Base-by-base conservation (phyloP, 2,329 filamentous ascomycete species). In the Dendrostoma leiphaemia region DNA sequence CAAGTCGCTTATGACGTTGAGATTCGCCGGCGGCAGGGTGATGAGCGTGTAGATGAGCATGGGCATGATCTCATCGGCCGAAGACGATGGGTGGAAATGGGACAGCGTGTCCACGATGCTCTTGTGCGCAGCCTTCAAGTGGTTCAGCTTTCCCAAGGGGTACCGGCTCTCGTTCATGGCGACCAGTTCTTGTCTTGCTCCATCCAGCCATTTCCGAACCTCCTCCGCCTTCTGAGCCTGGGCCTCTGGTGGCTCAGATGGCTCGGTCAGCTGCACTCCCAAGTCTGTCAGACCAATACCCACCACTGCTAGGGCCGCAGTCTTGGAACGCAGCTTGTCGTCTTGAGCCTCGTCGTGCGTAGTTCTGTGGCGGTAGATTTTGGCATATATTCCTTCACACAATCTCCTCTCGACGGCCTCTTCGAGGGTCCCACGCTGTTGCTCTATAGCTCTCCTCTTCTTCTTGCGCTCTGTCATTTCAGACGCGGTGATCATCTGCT, bases 41-140 rank as follows among this genome's bases (percentile, higher is more conserved):
- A 99, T 95, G 57, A 99, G 81, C 0, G 91, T 90, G 73, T 96
- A 99, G 58, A 99, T 99, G 59, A 99, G 80, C 70, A 96, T 96
- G 1, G 94, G 94, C 69, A 99, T 85, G 51, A 99, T 95, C 71
- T 97, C 94, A 67, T 99, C 94, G 3, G 94, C 94, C 1, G 94
- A 97, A 1, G 94, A 96, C 1, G 92, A 85, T 17, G 82, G 83
- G 58, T 85, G 83, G 56, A 86, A 85, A 62, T 84, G 78, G 4
- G 83, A 79, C 46, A 87, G 70, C 1, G 91, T 92, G 68, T 97
- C 93, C 46, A 99, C 94, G 59, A 99, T 97, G 60, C 86, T 88
- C 74, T 95, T 95, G 70, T 97, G 94, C 3, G 91, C 90, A 35
- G 86, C 85, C 61, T 92, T 96, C 53, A 99, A 79, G 64, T 91